Evolutionary conservation across 2,329 filamentous ascomycete species (phyloP), one percentile per base, ranked within the genome.

Genomic region (Aspergillus brasiliensis): DNA sequence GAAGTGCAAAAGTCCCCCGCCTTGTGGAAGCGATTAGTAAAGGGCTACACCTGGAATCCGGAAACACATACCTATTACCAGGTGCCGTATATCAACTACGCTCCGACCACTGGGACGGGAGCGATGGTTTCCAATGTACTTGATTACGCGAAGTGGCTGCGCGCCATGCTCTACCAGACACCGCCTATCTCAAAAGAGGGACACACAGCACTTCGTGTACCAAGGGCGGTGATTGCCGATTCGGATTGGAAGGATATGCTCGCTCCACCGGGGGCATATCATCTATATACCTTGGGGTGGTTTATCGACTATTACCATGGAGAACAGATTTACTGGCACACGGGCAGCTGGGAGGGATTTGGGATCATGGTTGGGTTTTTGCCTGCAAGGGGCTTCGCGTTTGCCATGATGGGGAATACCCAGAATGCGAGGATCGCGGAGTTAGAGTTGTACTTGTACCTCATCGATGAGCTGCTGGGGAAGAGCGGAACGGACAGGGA

Each of bases 61-160:
- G 60, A 63, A n/a, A 27, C 52, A n/a, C 23, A 55, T 8, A 46
- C 37, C 5, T 66, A 65, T 34, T 46, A 59, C 5, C 23, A 62
- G 10, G 64, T 68, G 27, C 60, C 64, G 1, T 54, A 62, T 19
- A 48, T 65, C 13, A 60, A 63, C n/a, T 68, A 65, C 28, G 57
- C 52, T 11, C 57, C 67, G 1, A 59, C 59, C 1, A 67, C 59
- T 3, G 69, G 67, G 15, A 63, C 63, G 3, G 68, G 68, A 2
- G 55, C 68, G 0, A 69, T 69, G 10, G 67, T 70, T n/a, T 68
- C 65, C 59, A 70, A 49, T 28, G 69, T 71, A 8, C 62, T 69
- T 1, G 69, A 71, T 27, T 71, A 71, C 34, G 64, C 68, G 0
- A 60, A 67, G 23, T 71, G 68, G 68, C 27, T 70, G 6, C 64